phyloP scores from a whole-genome alignment of 805 yeast genomes.

The Candida pini region DNA sequence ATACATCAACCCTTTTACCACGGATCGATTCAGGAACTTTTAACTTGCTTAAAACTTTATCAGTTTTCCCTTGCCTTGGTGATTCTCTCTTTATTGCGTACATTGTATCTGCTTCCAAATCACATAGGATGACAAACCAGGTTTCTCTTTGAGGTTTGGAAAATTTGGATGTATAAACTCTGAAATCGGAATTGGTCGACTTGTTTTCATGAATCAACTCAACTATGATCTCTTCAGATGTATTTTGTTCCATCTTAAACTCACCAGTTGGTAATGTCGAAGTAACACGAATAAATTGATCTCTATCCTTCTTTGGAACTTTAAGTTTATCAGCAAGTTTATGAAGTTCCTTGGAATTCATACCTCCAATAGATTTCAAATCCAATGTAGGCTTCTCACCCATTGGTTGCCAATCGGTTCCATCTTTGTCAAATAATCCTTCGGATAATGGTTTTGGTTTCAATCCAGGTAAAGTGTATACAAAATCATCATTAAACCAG shows the following conservation, averaged over 20 bases:
- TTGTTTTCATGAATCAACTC: conserved; percentile 48
- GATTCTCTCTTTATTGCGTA: conserved; percentile 70
- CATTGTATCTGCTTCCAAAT: conserved; percentile 46
- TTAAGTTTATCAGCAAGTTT: conserved; percentile 34
- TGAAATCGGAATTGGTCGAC: conserved; percentile 52
- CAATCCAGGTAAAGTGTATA: conserved; percentile 49
- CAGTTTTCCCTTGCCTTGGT: conserved; percentile 38
- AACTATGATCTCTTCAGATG: conserved; percentile 33
- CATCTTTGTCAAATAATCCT: conserved; percentile 25
- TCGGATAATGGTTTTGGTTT: conserved; percentile 16
- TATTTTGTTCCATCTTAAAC: conserved; percentile 34
- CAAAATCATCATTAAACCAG: conserved; percentile 79
- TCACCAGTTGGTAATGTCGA: conserved; percentile 59
- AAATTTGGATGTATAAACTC: conserved; percentile 70
- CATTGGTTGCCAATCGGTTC: conserved; percentile 31
- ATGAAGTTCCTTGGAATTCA: conserved; percentile 30
- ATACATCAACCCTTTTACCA: conserved; percentile 41
- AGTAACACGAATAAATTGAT: conserved; percentile 48
- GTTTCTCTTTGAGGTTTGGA: conserved; percentile 90
- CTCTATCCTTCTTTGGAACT: conserved; percentile 36
- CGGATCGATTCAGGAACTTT: conserved; percentile 43
- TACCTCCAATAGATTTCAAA: conserved; percentile 39
- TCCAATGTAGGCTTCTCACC: conserved; percentile 14
- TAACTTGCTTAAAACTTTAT: conserved; percentile 38
- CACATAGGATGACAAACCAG: conserved; percentile 74